Base-by-base conservation (phyloP, 2,329 filamentous ascomycete genomes). In the Penicillium sp. region DNA sequence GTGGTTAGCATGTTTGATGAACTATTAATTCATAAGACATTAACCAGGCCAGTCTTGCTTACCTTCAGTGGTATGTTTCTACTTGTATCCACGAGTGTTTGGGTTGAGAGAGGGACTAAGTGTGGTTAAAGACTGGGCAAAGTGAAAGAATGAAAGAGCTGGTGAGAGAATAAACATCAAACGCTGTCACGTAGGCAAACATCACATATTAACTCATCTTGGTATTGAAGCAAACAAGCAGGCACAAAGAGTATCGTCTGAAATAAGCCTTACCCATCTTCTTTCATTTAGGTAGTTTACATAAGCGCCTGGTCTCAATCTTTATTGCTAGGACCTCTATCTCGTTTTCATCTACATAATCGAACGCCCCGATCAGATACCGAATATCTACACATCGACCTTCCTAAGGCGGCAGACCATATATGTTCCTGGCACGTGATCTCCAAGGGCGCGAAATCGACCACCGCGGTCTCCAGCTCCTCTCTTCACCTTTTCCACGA, bases 341-440 rank as follows among this genome's bases (percentile, higher is more conserved):
- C 9, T 35, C 10, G 2, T 8, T 29, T 19, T 15, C 27, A 31
- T 7, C 7, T 48, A 40, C 15, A 0, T 21, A 13, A 17, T 41
- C 19, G 1, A 19, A 29, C 5, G 17, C 17, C 27, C 15, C 4
- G 3, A 17, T 38, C 7, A 21, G n/a, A 19, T 3, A 27, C 6
- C 10, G 10, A 12, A 51, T 23, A 4, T 42, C 25, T 23, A 43
- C 6, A 43, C 23, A 43, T 51, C 15, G 19, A 54, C 27, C 35
- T 42, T 23, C 52, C 25, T 23, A n/a, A 50, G 25, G 4, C 9
- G 35, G 27, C 35, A 31, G 23, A 33, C 7, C 9, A 48, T 31
- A 13, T n/a, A 21, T 50, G 62, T 46, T 38, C 17, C 29, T 46
- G 56, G 58, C 63, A 66, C 63, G 63, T 66, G 63, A 66, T 54